Percentiles rank a stretch among this genome's conserved stretches.
phyloP scores from a whole-genome alignment of 345 rosid species.

The Lepidium aucheri region DNA sequence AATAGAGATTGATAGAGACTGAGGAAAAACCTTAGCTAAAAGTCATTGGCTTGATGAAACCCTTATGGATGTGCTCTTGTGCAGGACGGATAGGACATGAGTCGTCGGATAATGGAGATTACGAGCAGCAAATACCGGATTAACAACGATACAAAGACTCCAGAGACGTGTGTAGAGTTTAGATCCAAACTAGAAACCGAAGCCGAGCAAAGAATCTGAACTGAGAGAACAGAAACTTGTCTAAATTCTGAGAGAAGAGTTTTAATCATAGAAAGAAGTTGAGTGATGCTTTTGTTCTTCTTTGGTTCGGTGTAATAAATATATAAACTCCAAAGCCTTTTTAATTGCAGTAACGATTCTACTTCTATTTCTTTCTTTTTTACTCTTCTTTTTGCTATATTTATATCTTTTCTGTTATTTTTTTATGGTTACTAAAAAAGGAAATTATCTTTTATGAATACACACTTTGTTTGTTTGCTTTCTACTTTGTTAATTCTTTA shows the following conservation, averaged over 20 bases:
- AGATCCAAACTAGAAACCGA: slow-evolving; percentile 19
- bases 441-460: slow-evolving; percentile 14
- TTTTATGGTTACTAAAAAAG: not conserved
- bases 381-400: not conserved
- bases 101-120: slow-evolving; percentile 60
- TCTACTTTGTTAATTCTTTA: not conserved
- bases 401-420: not conserved
- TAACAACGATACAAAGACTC: slow-evolving; percentile 10
- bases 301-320: slow-evolving; percentile 19
- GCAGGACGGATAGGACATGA: slow-evolving; percentile 50
- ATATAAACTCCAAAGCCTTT: slow-evolving; percentile 8
- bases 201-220: slow-evolving; percentile 18
- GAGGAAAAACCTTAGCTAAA: not conserved
- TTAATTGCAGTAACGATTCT: slow-evolving; percentile 12
- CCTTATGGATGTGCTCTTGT: slow-evolving; percentile 13
- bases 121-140: slow-evolving; percentile 38
- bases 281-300: slow-evolving; percentile 23
- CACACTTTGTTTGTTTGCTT: not conserved
- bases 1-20: not conserved
- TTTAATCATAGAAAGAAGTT: slow-evolving; percentile 11
- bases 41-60: not conserved
- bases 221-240: not conserved
- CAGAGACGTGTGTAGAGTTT: slow-evolving; percentile 14
- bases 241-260: too few relatives aligned
- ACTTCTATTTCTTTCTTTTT: slow-evolving; percentile 7